phyloP scores from a whole-genome alignment of 345 rosid genomes.

The Gossypium longicalyx region DNA sequence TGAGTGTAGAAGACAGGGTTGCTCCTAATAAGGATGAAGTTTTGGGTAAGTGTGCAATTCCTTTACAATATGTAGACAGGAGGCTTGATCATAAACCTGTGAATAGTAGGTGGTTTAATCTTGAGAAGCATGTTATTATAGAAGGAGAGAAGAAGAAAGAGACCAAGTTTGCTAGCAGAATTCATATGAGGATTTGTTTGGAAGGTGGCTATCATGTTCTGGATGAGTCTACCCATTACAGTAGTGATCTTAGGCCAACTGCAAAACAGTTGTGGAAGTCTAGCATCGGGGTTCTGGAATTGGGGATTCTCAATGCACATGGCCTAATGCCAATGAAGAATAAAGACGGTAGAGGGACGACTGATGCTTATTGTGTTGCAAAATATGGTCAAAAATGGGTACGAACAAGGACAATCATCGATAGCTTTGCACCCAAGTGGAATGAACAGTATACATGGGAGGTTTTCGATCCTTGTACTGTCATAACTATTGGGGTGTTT shows the following conservation, averaged over 20 bases:
- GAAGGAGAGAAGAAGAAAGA: constrained; percentile 83
- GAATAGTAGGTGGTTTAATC: constrained; percentile 69
- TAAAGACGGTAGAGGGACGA: constrained; percentile 81
- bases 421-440: constrained; percentile 89
- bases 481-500: constrained; percentile 80
- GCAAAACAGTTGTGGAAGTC: constrained; percentile 86
- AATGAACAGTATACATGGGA: constrained; percentile 99
- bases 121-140: constrained; percentile 58
- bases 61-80: constrained; percentile 49
- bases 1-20: constrained; percentile 78
- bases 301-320: constrained; percentile 72
- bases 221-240: constrained; percentile 87
- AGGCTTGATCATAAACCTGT: constrained; percentile 72
- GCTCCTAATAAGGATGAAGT: constrained; percentile 82
- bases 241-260: constrained; percentile 91
- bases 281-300: constrained; percentile 73
- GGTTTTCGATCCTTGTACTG: constrained; percentile 90
- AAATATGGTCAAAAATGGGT: constrained; percentile 93
- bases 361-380: constrained; percentile 95
- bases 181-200: constrained; percentile 81
- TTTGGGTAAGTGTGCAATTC: constrained; percentile 57
- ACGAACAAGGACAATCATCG: constrained; percentile 81
- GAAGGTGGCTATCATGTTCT: constrained; percentile 96
- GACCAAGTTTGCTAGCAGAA: constrained; percentile 69
- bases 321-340: constrained; percentile 87